phyloP scores from a whole-genome alignment of 2,329 filamentous ascomycete species.

The Aspergillus sp. region DNA sequence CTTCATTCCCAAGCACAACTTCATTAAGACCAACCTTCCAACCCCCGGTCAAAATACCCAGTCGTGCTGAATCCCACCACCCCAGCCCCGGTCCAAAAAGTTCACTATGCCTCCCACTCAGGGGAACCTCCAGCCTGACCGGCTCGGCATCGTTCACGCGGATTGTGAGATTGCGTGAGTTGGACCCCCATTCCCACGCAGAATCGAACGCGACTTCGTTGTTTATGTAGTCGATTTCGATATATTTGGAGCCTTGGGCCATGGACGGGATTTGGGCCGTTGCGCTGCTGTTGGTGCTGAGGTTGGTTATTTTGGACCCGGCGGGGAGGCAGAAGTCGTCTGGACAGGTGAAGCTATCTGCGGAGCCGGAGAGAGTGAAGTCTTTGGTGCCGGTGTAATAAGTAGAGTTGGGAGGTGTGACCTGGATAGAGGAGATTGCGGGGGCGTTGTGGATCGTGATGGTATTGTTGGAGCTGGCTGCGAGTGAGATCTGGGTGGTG shows the following conservation, averaged over 20 bases:
- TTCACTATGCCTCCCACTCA: slow-evolving; percentile 40
- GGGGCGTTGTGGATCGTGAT: slow-evolving; percentile 22
- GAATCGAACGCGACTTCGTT: slow-evolving; percentile 50
- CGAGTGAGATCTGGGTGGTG: slow-evolving; percentile 19
- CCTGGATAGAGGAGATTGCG: slow-evolving; percentile 20
- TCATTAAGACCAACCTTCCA: slow-evolving; percentile 46
- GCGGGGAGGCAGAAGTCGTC: slow-evolving; percentile 44
- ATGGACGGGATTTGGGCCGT: slow-evolving; percentile 38
- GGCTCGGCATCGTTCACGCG: slow-evolving; percentile 45
- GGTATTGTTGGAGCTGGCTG: slow-evolving; percentile 26
- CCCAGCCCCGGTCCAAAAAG: slow-evolving; percentile 45
- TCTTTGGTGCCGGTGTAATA: slow-evolving; percentile 43
- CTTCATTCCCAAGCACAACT: slow-evolving; percentile 35
- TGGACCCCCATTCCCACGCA: slow-evolving; percentile 47
- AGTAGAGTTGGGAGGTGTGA: slow-evolving; percentile 23
- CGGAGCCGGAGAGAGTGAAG: slow-evolving; percentile 40
- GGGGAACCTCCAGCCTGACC: slow-evolving; percentile 52
- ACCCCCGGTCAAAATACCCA: slow-evolving; percentile 48
- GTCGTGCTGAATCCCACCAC: slow-evolving; percentile 52
- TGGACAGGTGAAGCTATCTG: slow-evolving; percentile 37
- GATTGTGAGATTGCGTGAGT: slow-evolving; percentile 53
- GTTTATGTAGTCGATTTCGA: slow-evolving; percentile 55
- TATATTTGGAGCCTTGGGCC: slow-evolving; percentile 36
- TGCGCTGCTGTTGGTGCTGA: slow-evolving; percentile 33
- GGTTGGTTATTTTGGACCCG: slow-evolving; percentile 45